Evolutionary conservation across 257 asterid genomes (phyloP).

Genomic region (Mentha longifolia): DNA sequence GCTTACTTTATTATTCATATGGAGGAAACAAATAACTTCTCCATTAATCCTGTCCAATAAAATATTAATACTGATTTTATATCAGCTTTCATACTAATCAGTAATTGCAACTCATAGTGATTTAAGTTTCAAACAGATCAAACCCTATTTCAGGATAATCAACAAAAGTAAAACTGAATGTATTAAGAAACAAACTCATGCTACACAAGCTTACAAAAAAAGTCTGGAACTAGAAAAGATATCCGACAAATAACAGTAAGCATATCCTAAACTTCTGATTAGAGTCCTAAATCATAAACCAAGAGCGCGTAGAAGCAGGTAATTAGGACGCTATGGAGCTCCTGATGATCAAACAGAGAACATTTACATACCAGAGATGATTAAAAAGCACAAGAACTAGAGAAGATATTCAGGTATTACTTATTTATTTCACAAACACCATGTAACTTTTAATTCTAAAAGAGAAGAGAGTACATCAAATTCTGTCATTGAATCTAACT

Average conservation of each 20-base stretch:
- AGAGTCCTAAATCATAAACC: not conserved
- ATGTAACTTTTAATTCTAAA: not conserved
- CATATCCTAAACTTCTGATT: not conserved
- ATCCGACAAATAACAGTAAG: not conserved
- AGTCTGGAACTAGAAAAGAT: constrained; percentile 6
- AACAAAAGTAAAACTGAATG: not conserved
- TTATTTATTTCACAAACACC: constrained; percentile 13
- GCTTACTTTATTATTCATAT: too few relatives aligned
- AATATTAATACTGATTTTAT: not conserved
- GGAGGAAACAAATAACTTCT: constrained; percentile 7
- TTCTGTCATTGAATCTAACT: not conserved
- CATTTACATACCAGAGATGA: constrained; percentile 16
- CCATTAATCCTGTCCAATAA: not conserved
- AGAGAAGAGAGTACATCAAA: not conserved
- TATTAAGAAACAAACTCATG: not conserved
- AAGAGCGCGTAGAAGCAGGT: constrained; percentile 5
- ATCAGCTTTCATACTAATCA: not conserved
- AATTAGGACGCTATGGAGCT: constrained; percentile 5
- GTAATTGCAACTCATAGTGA: not conserved
- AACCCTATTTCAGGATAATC: not conserved
- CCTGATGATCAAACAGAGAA: constrained; percentile 1
- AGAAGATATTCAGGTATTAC: not conserved
- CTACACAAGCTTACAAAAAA: not conserved
- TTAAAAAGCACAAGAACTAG: not conserved
- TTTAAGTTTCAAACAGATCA: not conserved